A percentile compares a stretch with the other conserved stretches of the same genome.
These are phyloP conservation scores for Suhomyces choctaworum DNA, from an alignment of 1,139 yeast species.

Conservation along the genomic window DNA sequence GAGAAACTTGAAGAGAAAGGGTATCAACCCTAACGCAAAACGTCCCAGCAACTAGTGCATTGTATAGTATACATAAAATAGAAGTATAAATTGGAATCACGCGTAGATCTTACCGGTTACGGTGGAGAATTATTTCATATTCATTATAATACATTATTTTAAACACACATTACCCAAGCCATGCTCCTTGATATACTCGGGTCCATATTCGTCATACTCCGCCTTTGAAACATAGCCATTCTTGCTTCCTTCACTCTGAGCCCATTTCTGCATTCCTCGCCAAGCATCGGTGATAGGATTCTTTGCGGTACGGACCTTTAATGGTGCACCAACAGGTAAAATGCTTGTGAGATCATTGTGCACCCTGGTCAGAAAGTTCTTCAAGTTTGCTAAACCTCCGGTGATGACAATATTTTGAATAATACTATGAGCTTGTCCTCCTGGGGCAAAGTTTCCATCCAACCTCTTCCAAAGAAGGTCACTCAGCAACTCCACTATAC, in stretches of 20 bases:
- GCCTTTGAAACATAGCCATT: slow-evolving; percentile 57
- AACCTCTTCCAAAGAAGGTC: slow-evolving; percentile 64
- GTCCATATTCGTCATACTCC: slow-evolving; percentile 87
- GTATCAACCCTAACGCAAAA: slow-evolving; percentile 63
- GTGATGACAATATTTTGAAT: slow-evolving; percentile 71
- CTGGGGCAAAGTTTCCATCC: slow-evolving; percentile 49
- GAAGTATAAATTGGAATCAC: too few species aligned
- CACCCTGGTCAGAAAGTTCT: slow-evolving; percentile 67
- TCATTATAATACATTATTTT: slow-evolving; percentile 18
- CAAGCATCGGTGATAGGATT: slow-evolving; percentile 82
- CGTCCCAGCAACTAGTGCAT: slow-evolving; percentile 5
- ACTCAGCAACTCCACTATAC: slow-evolving; percentile 73
- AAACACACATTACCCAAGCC: slow-evolving; percentile 66
- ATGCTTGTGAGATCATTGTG: slow-evolving; percentile 64
- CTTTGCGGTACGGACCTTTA: slow-evolving; percentile 61
- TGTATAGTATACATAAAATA: slow-evolving; percentile 4
- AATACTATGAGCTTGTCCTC: slow-evolving; percentile 55
- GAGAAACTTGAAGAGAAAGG: slow-evolving; percentile 73
- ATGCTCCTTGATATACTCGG: slow-evolving; percentile 88
- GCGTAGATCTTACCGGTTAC: too few species aligned
- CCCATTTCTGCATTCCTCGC: slow-evolving; percentile 92
- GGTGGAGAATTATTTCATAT: neutral
- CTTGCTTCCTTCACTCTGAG: slow-evolving; percentile 49
- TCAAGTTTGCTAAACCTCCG: slow-evolving; percentile 77
- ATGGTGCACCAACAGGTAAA: slow-evolving; percentile 66